Base-by-base conservation (phyloP, 2,329 filamentous ascomycete species). In the Basipetospora chlamydospora region DNA sequence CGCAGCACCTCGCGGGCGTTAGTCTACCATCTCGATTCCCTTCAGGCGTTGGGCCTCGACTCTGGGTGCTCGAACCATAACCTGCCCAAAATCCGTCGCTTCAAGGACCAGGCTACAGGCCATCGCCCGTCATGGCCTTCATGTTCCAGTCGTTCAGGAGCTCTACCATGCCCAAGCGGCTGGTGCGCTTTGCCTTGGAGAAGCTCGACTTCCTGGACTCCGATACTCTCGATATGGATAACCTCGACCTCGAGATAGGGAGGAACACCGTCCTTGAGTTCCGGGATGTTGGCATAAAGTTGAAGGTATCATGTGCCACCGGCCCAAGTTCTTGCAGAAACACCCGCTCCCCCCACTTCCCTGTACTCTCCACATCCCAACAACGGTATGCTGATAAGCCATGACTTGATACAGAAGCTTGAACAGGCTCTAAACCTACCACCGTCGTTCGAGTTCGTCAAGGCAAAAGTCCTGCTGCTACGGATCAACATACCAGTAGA, bases 201-300 rank as follows among this genome's bases (percentile, higher is more conserved):
- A 77, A 79, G 40, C 67, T 94, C 41, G 86, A 93, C 47, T 67
- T 95, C 38, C 73, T 98, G 41, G 90, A 96, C 50, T 81, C 84
- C 39, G 80, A 92, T 51, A 78, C 81, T 10, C 64, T 95, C 46
- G 82, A 95, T 50, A 69, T 90, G 42, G 85, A 90, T 44, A 84
- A 85, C 46, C 61, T 96, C 43, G 85, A 92, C 47, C 73, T 95
- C 46, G 77, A 77, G 31, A 73, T 84, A 58, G 90, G 90, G 23
- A 77, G 79, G 55, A 78, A 79, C 45, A 90, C 80, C 28, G 79
- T 81, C 1, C 70, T 95, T 30, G 87, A 94, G 56, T 77, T 95
- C 47, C 76, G 79, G 47, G 80, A 96, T 66, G 80, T 95, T 40
- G 84, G 80, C 2, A 63, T 95, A 44, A 80, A 78, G 52, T 60